Evolutionary conservation across 208 protist species (phyloP).

Genomic region (Herpetomonas tarakana): DNA sequence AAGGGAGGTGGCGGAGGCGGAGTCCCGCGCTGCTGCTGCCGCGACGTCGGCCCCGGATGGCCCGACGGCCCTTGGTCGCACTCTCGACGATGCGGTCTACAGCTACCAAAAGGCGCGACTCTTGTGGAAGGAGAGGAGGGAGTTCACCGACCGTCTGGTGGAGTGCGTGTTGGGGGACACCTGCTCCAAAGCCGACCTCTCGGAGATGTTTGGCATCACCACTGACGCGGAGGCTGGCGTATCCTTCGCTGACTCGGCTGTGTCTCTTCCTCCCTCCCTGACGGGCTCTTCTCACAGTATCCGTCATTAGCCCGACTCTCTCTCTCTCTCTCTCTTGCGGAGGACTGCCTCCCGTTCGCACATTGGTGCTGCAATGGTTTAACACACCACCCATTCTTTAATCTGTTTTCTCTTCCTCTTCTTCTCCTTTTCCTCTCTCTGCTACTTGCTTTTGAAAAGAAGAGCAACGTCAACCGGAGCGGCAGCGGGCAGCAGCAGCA

Average conservation of each 20-base stretch:
- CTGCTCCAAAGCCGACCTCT: slow-evolving; percentile 34
- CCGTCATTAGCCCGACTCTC: too few species aligned
- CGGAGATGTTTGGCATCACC: slow-evolving; percentile 52
- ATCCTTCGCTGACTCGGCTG: slow-evolving; percentile 40
- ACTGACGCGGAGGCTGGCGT: slow-evolving; percentile 59
- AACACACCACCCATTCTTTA: too few species aligned
- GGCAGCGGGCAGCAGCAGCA: too few species aligned
- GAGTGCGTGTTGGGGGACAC: slow-evolving; percentile 57
- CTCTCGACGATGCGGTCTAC: slow-evolving; percentile 15
- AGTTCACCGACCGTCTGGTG: slow-evolving; percentile 57
- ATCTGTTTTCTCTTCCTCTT: slow-evolving; percentile 1
- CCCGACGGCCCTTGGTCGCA: not conserved
- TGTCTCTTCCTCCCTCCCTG: slow-evolving; percentile 37
- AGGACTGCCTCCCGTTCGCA: too few species aligned
- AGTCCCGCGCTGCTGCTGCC: not conserved
- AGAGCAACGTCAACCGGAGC: too few species aligned
- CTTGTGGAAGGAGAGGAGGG: slow-evolving; percentile 69
- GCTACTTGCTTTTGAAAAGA: slow-evolving; percentile 9
- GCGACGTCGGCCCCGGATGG: not conserved
- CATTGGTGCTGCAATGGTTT: too few species aligned
- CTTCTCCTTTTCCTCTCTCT: slow-evolving; percentile 8
- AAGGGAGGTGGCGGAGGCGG: not conserved
- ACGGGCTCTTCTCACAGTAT: too few species aligned
- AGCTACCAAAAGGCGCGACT: slow-evolving; percentile 50
- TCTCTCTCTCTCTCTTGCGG: too few species aligned